Evolutionary conservation across 2,329 filamentous ascomycete species (phyloP).

Genomic region (Aspergillus transmontanensis): DNA sequence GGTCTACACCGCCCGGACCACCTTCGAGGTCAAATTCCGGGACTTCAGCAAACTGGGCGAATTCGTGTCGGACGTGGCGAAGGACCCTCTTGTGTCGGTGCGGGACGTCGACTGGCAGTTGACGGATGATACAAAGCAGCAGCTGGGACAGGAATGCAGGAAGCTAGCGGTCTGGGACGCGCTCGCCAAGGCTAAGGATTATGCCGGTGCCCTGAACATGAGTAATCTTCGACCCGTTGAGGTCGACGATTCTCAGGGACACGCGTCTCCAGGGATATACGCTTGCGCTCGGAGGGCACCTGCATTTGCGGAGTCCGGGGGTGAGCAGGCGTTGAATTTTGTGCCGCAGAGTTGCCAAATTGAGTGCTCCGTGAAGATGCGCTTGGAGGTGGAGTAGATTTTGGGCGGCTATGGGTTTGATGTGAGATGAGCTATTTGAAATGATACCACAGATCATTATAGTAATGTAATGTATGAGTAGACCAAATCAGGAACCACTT

Average conservation of each 20-base stretch:
- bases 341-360: neutral
- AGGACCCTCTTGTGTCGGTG: neutral
- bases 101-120: constrained; percentile 1
- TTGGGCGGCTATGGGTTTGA: neutral
- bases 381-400: neutral
- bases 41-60: constrained; percentile 5
- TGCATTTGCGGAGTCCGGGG: neutral
- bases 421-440: neutral
- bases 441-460: too few species aligned
- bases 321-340: neutral
- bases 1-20: constrained; percentile 1
- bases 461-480: too few species aligned
- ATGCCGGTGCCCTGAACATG: neutral
- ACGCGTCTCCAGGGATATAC: neutral
- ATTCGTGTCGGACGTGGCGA: neutral
- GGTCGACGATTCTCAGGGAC: neutral
- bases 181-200: constrained; percentile 1
- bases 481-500: too few species aligned
- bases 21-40: constrained; percentile 2
- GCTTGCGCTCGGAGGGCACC: neutral
- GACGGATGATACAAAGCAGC: constrained; percentile 1
- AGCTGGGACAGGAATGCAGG: neutral
- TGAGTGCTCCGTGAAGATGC: neutral
- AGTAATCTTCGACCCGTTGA: neutral
- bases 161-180: neutral